These are phyloP conservation scores for Verticillium isaacii DNA, from an alignment of 2,329 filamentous ascomycete genomes.

Conservation along the genomic window DNA sequence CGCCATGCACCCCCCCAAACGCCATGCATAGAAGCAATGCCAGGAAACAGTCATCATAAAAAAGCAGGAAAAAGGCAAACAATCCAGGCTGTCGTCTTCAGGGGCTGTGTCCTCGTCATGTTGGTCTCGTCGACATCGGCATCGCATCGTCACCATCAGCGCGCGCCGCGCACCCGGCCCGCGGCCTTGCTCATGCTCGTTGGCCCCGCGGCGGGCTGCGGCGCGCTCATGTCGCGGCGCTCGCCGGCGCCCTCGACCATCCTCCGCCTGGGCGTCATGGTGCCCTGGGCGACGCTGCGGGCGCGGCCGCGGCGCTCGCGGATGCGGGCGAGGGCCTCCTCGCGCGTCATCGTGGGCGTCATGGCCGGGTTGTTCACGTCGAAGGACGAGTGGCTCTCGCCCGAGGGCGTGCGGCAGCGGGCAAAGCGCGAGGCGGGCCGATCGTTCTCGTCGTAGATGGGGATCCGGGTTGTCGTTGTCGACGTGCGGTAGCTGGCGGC, in stretches of 20 bases:
- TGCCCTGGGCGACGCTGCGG: slow-evolving; percentile 60
- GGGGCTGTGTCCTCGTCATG: slow-evolving; percentile 9
- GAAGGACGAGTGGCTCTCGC: slow-evolving; percentile 36
- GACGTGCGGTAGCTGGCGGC: slow-evolving; percentile 41
- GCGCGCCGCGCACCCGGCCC: neutral
- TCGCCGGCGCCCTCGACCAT: slow-evolving; percentile 44
- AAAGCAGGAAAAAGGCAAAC: slow-evolving; percentile 1
- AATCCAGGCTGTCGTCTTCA: neutral
- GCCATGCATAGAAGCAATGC: neutral
- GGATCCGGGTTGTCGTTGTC: slow-evolving; percentile 47
- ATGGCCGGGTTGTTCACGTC: slow-evolving; percentile 54
- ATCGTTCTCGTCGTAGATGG: slow-evolving; percentile 40
- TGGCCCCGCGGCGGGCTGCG: slow-evolving; percentile 20
- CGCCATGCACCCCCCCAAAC: neutral
- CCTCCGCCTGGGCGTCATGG: slow-evolving; percentile 56
- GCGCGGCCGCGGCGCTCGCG: slow-evolving; percentile 67
- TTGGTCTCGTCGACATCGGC: slow-evolving; percentile 1
- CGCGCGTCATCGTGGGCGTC: slow-evolving; percentile 64
- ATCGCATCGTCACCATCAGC: neutral
- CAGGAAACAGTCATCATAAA: neutral
- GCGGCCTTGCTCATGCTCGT: slow-evolving; percentile 16
- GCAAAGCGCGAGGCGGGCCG: slow-evolving; percentile 32
- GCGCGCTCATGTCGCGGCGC: slow-evolving; percentile 45
- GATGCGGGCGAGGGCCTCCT: slow-evolving; percentile 72
- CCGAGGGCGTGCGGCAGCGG: slow-evolving; percentile 40